Evolutionary conservation across 1,284 basidiomycete species (phyloP).

Genomic region (Cutaneotrichosporon sp.): DNA sequence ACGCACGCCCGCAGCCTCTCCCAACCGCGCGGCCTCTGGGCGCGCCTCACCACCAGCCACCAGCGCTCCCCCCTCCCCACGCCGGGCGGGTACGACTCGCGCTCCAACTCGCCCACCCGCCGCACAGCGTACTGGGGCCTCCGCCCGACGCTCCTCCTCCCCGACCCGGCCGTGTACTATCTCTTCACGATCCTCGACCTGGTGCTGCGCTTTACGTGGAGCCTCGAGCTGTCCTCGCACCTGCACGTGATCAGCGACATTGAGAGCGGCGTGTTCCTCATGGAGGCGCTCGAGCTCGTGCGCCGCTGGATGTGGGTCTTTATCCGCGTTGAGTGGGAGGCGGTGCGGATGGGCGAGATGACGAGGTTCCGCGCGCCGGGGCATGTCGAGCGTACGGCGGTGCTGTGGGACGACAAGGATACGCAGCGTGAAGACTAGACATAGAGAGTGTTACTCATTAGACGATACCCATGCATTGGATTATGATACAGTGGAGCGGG

Average conservation of each 20-base stretch:
- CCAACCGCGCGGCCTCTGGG: neutral
- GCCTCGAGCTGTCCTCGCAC: slow-evolving; percentile 84
- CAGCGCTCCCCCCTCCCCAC: slow-evolving; percentile 18
- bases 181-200: slow-evolving; percentile 81
- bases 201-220: slow-evolving; percentile 91
- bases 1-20: neutral
- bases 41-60: slow-evolving; percentile 6
- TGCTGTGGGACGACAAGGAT: slow-evolving; percentile 27
- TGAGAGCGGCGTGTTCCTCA: slow-evolving; percentile 79
- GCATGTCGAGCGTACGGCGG: slow-evolving; percentile 15
- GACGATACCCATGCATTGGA: slow-evolving; percentile 16
- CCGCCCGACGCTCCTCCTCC: slow-evolving; percentile 69
- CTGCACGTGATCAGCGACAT: slow-evolving; percentile 80
- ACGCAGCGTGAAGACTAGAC: slow-evolving; percentile 8
- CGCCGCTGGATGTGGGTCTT: slow-evolving; percentile 97
- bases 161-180: slow-evolving; percentile 78
- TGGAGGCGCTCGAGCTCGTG: slow-evolving; percentile 87
- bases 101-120: slow-evolving; percentile 29
- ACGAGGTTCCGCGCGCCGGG: slow-evolving; percentile 25
- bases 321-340: slow-evolving; percentile 93
- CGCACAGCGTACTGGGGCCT: slow-evolving; percentile 63
- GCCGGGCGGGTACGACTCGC: slow-evolving; percentile 6
- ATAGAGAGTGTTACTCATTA: slow-evolving; percentile 8
- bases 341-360: slow-evolving; percentile 61
- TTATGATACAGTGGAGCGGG: slow-evolving; percentile 1